Percentiles rank a stretch among this genome's conserved stretches.
These are phyloP conservation scores for Neoascochyta sp. DNA, from an alignment of 2,329 filamentous ascomycete genomes.

Conservation along the genomic window DNA sequence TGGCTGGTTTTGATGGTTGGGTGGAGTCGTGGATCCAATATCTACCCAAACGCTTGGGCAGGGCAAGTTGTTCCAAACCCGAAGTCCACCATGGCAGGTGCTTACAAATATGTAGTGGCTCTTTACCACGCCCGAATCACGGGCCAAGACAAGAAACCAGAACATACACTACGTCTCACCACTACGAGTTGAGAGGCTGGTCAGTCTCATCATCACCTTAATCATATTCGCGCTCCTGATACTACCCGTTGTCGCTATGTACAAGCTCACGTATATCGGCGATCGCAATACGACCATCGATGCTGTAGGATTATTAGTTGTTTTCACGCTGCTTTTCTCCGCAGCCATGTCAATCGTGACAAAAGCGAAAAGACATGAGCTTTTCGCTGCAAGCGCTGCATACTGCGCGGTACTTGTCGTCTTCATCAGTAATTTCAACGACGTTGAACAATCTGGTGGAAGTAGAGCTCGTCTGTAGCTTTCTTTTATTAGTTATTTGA, in stretches of 20 bases:
- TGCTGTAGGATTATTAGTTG: conserved; percentile 40
- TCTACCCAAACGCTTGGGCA: conserved; percentile 16
- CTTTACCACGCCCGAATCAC: conserved; percentile 32
- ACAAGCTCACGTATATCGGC: conserved; percentile 28
- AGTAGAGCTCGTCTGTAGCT: no score
- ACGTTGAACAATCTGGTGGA: conserved; percentile 1
- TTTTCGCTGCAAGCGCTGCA: conserved; percentile 36
- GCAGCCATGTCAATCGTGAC: conserved; percentile 35
- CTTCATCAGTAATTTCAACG: conserved; percentile 37
- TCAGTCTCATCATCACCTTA: conserved; percentile 35
- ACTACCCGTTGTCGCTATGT: conserved; percentile 37
- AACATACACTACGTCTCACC: conserved; percentile 31
- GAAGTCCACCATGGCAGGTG: not conserved
- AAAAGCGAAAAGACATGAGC: conserved; percentile 32
- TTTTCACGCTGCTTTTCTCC: conserved; percentile 38
- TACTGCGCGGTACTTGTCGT: conserved; percentile 39
- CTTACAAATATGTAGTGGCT: conserved; percentile 16
- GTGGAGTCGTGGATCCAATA: conserved; percentile 25
- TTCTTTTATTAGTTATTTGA: no score
- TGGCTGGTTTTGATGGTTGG: conserved; percentile 35
- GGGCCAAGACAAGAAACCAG: conserved; percentile 25
- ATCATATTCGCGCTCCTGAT: conserved; percentile 40
- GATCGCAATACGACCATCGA: conserved; percentile 31
- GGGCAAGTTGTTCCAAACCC: conserved; percentile 17
- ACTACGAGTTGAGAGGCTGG: conserved; percentile 31